Evolutionary conservation across 768 basidiomycete species (phyloP).

Genomic region (Paxillus involutus): DNA sequence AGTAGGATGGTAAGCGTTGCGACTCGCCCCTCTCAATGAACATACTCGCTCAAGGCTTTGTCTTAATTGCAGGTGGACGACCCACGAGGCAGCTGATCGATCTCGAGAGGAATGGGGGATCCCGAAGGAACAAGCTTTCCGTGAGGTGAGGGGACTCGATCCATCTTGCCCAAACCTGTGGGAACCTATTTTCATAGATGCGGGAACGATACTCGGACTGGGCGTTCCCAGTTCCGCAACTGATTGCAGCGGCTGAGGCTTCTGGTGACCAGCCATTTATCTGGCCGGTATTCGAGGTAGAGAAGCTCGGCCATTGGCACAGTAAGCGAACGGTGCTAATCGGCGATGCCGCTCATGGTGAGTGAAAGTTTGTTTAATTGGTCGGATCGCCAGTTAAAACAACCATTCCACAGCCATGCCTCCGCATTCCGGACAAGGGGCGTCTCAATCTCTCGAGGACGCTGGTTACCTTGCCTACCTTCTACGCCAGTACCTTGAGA

Average conservation of each 20-base stretch:
- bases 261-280: constrained; percentile 17
- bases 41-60: not conserved
- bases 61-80: constrained; percentile 25
- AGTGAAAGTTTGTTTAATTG: not conserved
- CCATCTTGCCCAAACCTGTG: not conserved
- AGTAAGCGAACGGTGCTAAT: constrained; percentile 27
- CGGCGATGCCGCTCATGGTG: constrained; percentile 34
- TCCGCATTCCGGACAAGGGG: constrained; percentile 32
- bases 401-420: constrained; percentile 24
- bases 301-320: constrained; percentile 24
- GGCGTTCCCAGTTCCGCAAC: constrained; percentile 28
- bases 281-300: constrained; percentile 29
- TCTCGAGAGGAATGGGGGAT: constrained; percentile 30
- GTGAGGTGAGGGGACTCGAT: constrained; percentile 10
- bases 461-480: constrained; percentile 30
- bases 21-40: too few species aligned
- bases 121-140: constrained; percentile 17
- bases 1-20: constrained; percentile 22
- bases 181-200: constrained; percentile 12
- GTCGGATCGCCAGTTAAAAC: not conserved
- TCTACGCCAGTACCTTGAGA: constrained; percentile 13
- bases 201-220: constrained; percentile 24
- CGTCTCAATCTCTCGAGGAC: constrained; percentile 31
- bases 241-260: constrained; percentile 20
- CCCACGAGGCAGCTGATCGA: constrained; percentile 25